Evolutionary conservation across 2,329 filamentous ascomycete genomes (phyloP), one percentile per base, ranked within the genome.

Genomic region (Fusarium neocosmosporiellum): DNA sequence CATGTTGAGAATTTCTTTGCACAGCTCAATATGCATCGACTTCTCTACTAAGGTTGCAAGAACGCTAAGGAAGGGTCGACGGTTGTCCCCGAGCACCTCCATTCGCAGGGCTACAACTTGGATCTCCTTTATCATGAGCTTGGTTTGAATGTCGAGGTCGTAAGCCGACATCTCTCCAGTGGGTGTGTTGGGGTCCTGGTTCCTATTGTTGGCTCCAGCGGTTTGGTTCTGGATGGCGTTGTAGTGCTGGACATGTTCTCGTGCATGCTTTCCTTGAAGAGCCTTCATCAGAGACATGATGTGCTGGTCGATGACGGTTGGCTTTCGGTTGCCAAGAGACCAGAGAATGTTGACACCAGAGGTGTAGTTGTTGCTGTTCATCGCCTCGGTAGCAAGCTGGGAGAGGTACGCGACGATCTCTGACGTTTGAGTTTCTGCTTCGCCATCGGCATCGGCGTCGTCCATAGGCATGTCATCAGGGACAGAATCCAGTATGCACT

Each of bases 41-140:
- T 98, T 96, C 82, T 99, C 96, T 4, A 99, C 96, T 24, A 99
- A 87, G 20, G 95, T 96, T 6, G 96, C 96, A 36, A 99, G 86
- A 5, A 98, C 96, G 79, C 95, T 98, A 2, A 99, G 88, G 85
- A 98, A 99, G 0, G 96, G 96, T 53, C 97, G 88, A 48, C 96
- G 89, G 79, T 96, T 94, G 75, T 99, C 96, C 2, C 94, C 95
- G 14, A 99, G 88, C 39, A 93, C 92, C 77, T 96, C 95, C 91
- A 99, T 98, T 48, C 96, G 92, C 72, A 95, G 88, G 2, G 96
- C 94, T 24, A 97, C 93, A 66, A 98, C 91, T 78, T 98, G 95
- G 70, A 99, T 95, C 11, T 95, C 94, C 84, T 98, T 98, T 78
- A 98, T 92, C 82, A 98, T 97, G 46, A 99, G 85, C 65, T 93